These are phyloP conservation scores for Hirsutella rhossiliensis DNA, from an alignment of 2,329 filamentous ascomycete genomes.

Conservation along the genomic window DNA sequence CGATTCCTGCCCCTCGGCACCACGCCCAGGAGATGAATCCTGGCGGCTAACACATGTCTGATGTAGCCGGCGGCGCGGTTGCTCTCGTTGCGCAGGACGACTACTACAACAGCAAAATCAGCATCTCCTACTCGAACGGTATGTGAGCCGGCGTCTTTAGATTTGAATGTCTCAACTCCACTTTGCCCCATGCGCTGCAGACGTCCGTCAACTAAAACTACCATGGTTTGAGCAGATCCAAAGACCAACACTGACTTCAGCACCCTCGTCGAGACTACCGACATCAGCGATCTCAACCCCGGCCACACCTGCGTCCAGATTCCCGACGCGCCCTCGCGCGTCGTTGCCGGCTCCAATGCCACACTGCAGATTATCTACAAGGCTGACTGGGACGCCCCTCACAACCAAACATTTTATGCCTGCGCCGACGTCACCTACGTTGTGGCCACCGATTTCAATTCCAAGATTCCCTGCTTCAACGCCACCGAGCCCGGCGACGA, in stretches of 20 bases:
- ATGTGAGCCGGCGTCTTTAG: too few relatives aligned
- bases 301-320: slow-evolving; percentile 34
- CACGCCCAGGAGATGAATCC: too few relatives aligned
- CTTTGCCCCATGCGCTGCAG: too few relatives aligned
- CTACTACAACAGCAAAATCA: slow-evolving; percentile 35
- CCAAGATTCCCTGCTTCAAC: slow-evolving; percentile 31
- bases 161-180: too few relatives aligned
- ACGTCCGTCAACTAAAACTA: too few relatives aligned
- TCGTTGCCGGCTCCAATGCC: slow-evolving; percentile 28
- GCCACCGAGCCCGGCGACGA: slow-evolving; percentile 18
- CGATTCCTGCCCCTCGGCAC: background rate
- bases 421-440: slow-evolving; percentile 36
- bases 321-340: slow-evolving; percentile 17
- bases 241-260: slow-evolving; percentile 25
- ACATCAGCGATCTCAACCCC: slow-evolving; percentile 26
- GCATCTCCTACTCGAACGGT: slow-evolving; percentile 37
- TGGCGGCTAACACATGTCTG: background rate
- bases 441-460: slow-evolving; percentile 14
- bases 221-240: slow-evolving; percentile 28
- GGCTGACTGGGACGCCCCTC: slow-evolving; percentile 28
- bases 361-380: slow-evolving; percentile 36
- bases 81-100: slow-evolving; percentile 40
- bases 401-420: slow-evolving; percentile 34
- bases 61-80: slow-evolving; percentile 36
- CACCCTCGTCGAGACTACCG: slow-evolving; percentile 20